These are phyloP conservation scores for Phalaenopsis hybrid DNA, from an alignment of 116 monocot species.

Conservation along the genomic window DNA sequence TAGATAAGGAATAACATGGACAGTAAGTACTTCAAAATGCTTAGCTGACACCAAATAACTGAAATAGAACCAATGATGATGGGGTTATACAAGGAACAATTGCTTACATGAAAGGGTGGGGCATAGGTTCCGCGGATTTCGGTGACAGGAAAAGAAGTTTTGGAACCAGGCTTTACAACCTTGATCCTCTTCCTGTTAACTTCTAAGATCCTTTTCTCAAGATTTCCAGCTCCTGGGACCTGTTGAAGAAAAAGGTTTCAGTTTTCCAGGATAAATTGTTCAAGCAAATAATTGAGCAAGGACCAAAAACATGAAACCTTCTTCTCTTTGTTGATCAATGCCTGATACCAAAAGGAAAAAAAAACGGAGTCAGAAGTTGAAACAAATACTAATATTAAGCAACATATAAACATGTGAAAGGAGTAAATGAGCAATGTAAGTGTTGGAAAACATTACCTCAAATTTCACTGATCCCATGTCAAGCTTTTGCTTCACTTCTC, in stretches of 20 bases:
- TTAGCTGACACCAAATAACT: no score
- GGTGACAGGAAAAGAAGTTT: constrained; percentile 75
- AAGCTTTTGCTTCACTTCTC: constrained; percentile 88
- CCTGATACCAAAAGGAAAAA: constrained; percentile 34
- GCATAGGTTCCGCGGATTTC: constrained; percentile 86
- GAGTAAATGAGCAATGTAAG: neutral
- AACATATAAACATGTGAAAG: neutral
- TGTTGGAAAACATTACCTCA: constrained; percentile 56
- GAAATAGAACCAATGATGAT: no score
- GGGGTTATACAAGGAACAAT: neutral
- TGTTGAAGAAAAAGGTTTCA: constrained; percentile 17
- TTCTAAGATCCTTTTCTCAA: constrained; percentile 85
- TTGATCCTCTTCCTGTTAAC: constrained; percentile 88
- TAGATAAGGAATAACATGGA: no score
- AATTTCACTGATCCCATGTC: constrained; percentile 88
- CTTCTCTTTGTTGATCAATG: constrained; percentile 76
- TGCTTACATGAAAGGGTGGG: constrained; percentile 89
- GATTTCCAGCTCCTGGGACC: constrained; percentile 68
- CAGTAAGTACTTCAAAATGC: no score
- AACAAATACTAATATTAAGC: neutral
- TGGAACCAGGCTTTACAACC: constrained; percentile 96
- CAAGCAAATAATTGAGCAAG: neutral
- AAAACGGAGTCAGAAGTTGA: constrained; percentile 5
- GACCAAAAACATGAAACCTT: constrained; percentile 33
- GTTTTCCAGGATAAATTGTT: constrained; percentile 5